Evolutionary conservation across 2,329 filamentous ascomycete genomes (phyloP).

Genomic region (Fusarium verrucosum): DNA sequence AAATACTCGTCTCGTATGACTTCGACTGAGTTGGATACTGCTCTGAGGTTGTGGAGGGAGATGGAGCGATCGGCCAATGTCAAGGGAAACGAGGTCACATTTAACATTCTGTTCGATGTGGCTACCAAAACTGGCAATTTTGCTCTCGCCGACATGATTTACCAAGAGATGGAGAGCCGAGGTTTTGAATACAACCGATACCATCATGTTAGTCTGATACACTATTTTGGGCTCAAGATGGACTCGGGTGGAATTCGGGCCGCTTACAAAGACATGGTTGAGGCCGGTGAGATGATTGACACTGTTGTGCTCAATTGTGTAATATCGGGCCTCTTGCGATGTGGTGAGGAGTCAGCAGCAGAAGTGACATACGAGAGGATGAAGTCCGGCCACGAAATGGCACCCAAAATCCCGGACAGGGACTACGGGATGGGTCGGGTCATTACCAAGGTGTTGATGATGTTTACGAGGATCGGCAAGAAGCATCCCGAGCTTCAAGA

Average conservation of each 20-base stretch:
- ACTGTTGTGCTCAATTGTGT: constrained; percentile 87
- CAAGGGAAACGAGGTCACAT: constrained; percentile 78
- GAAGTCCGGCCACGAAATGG: constrained; percentile 67
- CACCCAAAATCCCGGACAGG: constrained; percentile 53
- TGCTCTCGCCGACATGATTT: constrained; percentile 82
- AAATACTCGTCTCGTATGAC: constrained; percentile 69
- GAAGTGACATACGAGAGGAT: constrained; percentile 85
- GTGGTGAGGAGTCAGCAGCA: constrained; percentile 79
- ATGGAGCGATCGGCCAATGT: constrained; percentile 82
- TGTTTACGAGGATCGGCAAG: constrained; percentile 65
- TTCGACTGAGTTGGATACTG: constrained; percentile 68
- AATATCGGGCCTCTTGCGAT: constrained; percentile 78
- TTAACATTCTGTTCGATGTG: constrained; percentile 91
- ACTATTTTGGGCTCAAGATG: constrained; percentile 79
- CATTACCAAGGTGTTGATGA: constrained; percentile 65
- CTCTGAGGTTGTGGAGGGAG: constrained; percentile 82
- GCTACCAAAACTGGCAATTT: constrained; percentile 89
- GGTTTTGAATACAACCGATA: constrained; percentile 77
- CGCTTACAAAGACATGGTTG: constrained; percentile 85
- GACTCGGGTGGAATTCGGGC: constrained; percentile 78
- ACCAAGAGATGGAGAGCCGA: constrained; percentile 80
- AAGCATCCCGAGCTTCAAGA: constrained; percentile 64
- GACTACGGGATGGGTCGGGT: constrained; percentile 59
- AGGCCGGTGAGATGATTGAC: constrained; percentile 87
- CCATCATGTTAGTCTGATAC: constrained; percentile 83